Base-by-base conservation (phyloP, 1,284 basidiomycete genomes). In the Moesziomyces globuligerus region DNA sequence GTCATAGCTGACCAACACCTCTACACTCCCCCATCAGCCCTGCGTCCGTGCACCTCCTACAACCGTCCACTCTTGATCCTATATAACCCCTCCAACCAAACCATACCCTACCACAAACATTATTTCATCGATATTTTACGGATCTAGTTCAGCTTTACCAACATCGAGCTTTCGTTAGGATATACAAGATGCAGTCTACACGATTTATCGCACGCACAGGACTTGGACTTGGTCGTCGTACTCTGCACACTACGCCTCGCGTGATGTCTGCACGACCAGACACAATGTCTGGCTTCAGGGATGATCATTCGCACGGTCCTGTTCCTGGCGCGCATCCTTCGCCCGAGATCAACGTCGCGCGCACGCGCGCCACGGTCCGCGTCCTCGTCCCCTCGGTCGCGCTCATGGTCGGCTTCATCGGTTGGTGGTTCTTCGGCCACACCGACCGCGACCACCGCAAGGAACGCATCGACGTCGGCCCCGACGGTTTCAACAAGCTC, bases 341-440 rank as follows among this genome's bases (percentile, higher is more conserved):
- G 0, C 65, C 70, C 15, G 59, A 72, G 20, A 72, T 69, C 50
- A 61, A 60, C 53, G 50, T 64, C 32, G 55, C 60, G 1, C 55
- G 65, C 2, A 68, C 65, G 2, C 52, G 53, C 36, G 32, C 70
- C 3, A 72, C 70, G 20, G 7, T 69, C 18, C 59, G 70, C 41
- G 70, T 72, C 9, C 65, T 72, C 26, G 65, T 69, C 0, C 70
- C 70, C 25, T 60, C 55, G 2, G 65, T 72, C 3, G 58, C 53
- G 1, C 23, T 72, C 47, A 69, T 72, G 60, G 29, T 57, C 18
- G 64, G 34, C 0, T 68, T 69, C 52, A 72, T 72, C 44, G 60
- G 60, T 17, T 72, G 70, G 70, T 72, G 70, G 70, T 72, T 72
- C 65, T n/a, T 72, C 42, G 65, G 59, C 40, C 64, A 72, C 53